Evolutionary conservation across 2,329 filamentous ascomycete species (phyloP).

Genomic region (Sarocladiaceae sp.): DNA sequence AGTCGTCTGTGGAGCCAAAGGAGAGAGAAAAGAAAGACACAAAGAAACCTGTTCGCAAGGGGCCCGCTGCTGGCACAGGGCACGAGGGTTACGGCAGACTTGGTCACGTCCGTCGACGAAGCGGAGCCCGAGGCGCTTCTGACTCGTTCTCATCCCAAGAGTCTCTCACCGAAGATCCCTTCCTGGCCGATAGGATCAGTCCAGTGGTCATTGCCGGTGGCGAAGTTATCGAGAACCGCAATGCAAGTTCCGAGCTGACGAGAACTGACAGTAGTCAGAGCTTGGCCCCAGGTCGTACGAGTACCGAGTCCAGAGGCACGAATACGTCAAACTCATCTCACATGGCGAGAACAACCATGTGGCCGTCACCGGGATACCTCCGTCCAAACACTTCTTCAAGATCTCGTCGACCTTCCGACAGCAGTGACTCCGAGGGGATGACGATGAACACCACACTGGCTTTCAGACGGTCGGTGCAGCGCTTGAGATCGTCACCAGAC

Average conservation of each 20-base stretch:
- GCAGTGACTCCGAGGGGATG: constrained; percentile 46
- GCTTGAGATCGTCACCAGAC: constrained; percentile 38
- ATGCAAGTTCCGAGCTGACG: constrained; percentile 41
- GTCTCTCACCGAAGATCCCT: constrained; percentile 48
- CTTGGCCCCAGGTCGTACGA: constrained; percentile 31
- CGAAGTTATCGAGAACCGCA: constrained; percentile 54
- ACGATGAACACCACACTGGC: constrained; percentile 46
- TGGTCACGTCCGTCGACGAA: constrained; percentile 55
- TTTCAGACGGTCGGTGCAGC: constrained; percentile 48
- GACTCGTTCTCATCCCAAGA: constrained; percentile 42
- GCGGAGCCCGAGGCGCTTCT: constrained; percentile 41
- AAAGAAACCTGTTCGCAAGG: constrained; percentile 54
- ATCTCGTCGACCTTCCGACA: constrained; percentile 45
- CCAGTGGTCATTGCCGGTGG: constrained; percentile 62
- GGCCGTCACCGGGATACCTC: constrained; percentile 47
- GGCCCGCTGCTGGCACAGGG: constrained; percentile 85
- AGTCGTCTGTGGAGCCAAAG: constrained; percentile 50
- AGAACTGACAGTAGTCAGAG: constrained; percentile 47
- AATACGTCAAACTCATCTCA: constrained; percentile 33
- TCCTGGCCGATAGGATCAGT: constrained; percentile 55
- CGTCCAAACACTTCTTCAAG: constrained; percentile 6
- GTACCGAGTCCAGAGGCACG: constrained; percentile 33
- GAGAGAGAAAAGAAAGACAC: constrained; percentile 14
- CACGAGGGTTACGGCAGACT: constrained; percentile 78
- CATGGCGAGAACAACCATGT: constrained; percentile 38